These are phyloP conservation scores for Candida sp. DNA, from an alignment of 1,139 yeast species.

Conservation along the genomic window DNA sequence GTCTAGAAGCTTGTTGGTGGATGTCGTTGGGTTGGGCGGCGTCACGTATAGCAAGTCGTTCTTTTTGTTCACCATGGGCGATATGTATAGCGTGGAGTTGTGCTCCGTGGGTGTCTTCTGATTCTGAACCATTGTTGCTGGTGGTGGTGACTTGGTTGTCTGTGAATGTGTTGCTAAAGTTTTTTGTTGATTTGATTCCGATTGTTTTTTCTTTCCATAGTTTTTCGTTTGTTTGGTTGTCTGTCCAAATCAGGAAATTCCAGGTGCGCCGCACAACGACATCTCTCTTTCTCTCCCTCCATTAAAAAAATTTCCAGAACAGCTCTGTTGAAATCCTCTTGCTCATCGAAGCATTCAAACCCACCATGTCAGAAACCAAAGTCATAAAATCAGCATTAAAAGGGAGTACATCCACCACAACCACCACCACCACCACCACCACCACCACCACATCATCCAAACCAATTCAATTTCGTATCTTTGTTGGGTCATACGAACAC, in stretches of 20 bases:
- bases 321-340: neutral
- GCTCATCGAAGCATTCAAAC: no score
- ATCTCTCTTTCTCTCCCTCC: neutral
- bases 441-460: constrained; percentile 4
- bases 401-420: no score
- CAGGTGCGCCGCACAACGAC: neutral
- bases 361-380: neutral
- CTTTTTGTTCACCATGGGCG: constrained; percentile 57
- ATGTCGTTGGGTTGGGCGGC: constrained; percentile 52
- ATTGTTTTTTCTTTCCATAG: neutral
- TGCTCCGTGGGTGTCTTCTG: constrained; percentile 51
- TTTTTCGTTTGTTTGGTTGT: neutral
- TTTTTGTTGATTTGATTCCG: no score
- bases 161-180: neutral
- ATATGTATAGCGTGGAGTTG: constrained; percentile 65
- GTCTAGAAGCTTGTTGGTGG: constrained; percentile 37
- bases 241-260: neutral
- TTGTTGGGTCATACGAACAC: constrained; percentile 97
- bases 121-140: constrained; percentile 30
- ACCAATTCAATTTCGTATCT: constrained; percentile 62
- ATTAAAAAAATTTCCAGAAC: neutral
- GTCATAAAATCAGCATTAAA: constrained; percentile 16
- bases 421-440: constrained; percentile 4
- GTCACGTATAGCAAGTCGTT: constrained; percentile 52
- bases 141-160: neutral